Evolutionary conservation across 768 basidiomycete species (phyloP), one percentile per base, ranked within the genome.

Genomic region (Amanita jacksonii): DNA sequence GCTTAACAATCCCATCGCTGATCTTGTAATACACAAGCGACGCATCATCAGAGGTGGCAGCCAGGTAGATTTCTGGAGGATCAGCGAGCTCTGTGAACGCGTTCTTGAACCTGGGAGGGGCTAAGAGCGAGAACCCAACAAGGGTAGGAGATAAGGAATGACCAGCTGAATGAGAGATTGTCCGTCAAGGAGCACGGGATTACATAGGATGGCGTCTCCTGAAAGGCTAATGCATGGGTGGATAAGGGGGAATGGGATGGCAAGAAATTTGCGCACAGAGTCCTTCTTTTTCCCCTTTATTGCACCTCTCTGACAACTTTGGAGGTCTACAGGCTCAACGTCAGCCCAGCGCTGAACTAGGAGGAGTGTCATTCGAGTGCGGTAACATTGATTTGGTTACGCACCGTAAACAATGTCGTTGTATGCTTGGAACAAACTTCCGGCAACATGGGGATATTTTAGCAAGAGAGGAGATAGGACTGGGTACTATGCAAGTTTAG

Each of bases 11-110:
- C 44, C 85, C 86, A 39, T 72, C 69, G 55, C 79, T 81, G 47
- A 89, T 68, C 54, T 84, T 85, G 62, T 89, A 89, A 59, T 89
- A 89, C 41, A 89, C 86, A 36, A 83, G 80, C 7, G 86, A 87
- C 8, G 86, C 79, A 53, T 89, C 86, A 40, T 83, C 77, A 0
- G 80, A 73, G 34, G 77, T 79, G 45, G 88, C 81, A 9, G 80
- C 86, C 23, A 89, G 58, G 53, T 75, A 81, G 37, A 88, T 60
- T 42, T 74, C 67, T 30, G 66, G 57, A 9, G 70, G 69, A 35
- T 63, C 60, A 5, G 60, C 61, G 9, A 85, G 62, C 9, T 63
- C 65, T 5, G 58, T 52, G 57, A 86, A 87, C 2, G 79, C 76
- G 18, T 67, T 60, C 43, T 66, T 65, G 5, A 85, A 61, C 77